phyloP scores from a whole-genome alignment of 2,329 filamentous ascomycete genomes.

The Epicoccum nigrum region DNA sequence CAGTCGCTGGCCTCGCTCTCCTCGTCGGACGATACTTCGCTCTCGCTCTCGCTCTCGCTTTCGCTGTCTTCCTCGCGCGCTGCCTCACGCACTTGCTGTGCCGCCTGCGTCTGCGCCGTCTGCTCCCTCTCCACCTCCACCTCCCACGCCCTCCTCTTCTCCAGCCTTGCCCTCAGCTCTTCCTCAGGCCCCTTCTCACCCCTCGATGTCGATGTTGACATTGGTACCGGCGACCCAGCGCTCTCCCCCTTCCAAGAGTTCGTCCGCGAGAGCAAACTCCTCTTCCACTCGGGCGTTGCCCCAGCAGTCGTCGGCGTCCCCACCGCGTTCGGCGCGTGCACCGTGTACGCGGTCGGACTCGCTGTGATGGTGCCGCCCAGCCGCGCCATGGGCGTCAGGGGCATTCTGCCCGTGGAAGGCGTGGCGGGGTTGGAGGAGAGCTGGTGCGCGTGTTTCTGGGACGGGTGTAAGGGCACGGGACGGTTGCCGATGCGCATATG shows the following conservation, averaged over 20 bases:
- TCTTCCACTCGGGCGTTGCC: conserved; percentile 4
- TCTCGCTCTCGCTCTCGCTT: neutral
- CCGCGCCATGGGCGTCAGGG: conserved; percentile 25
- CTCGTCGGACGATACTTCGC: neutral
- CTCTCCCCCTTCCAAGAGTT: conserved; percentile 1
- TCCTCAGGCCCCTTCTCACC: neutral
- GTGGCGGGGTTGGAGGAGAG: conserved; percentile 6
- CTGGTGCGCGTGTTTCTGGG: conserved; percentile 22
- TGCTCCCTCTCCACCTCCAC: conserved; percentile 10
- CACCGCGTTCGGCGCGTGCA: neutral
- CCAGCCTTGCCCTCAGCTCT: conserved; percentile 16
- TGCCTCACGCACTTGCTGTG: neutral
- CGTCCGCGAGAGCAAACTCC: neutral
- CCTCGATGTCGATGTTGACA: too few relatives aligned
- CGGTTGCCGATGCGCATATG: conserved; percentile 30
- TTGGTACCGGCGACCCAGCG: conserved; percentile 4
- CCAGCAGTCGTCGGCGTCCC: neutral
- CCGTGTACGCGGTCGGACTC: conserved; percentile 4
- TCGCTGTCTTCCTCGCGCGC: neutral
- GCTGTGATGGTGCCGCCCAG: conserved; percentile 14
- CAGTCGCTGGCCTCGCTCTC: neutral
- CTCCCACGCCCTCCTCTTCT: neutral
- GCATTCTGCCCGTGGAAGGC: neutral
- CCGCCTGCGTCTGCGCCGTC: neutral
- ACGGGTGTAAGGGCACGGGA: conserved; percentile 29